Evolutionary conservation across 257 asterid genomes (phyloP).

Genomic region (Haberlea rhodopensis): DNA sequence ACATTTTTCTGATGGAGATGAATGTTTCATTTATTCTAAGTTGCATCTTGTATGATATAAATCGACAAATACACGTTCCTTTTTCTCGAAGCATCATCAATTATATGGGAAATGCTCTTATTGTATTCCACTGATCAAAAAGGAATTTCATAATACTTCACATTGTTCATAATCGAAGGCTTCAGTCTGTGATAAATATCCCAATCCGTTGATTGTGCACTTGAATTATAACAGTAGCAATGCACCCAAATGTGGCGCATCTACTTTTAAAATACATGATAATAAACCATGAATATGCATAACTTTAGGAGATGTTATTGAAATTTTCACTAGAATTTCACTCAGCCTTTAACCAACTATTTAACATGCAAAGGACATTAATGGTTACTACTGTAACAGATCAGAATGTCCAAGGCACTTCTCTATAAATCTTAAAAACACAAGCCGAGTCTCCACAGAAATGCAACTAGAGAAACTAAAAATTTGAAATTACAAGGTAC

Average conservation of each 20-base stretch:
- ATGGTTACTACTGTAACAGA: neutral
- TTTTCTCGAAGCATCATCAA: neutral
- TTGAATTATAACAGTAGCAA: neutral
- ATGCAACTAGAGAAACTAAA: neutral
- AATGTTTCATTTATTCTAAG: too few relatives aligned
- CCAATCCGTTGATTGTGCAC: neutral
- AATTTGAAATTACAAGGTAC: constrained; percentile 31
- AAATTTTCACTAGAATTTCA: too few relatives aligned
- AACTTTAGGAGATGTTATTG: too few relatives aligned
- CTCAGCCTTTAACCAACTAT: neutral
- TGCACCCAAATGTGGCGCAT: neutral
- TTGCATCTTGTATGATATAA: too few relatives aligned
- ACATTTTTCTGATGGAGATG: neutral
- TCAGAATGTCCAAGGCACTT: neutral
- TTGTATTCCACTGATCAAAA: neutral
- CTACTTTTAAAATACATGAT: neutral
- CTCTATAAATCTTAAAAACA: neutral
- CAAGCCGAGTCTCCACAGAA: neutral
- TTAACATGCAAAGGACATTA: neutral
- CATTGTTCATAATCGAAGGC: neutral
- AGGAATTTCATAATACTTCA: neutral
- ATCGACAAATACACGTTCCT: neutral
- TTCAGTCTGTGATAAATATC: neutral
- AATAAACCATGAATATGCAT: too few relatives aligned
- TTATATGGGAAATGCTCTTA: neutral